These are phyloP conservation scores for Anaeromyces robustus DNA, from an alignment of 192 early-diverging fungal genomes.

Conservation along the genomic window DNA sequence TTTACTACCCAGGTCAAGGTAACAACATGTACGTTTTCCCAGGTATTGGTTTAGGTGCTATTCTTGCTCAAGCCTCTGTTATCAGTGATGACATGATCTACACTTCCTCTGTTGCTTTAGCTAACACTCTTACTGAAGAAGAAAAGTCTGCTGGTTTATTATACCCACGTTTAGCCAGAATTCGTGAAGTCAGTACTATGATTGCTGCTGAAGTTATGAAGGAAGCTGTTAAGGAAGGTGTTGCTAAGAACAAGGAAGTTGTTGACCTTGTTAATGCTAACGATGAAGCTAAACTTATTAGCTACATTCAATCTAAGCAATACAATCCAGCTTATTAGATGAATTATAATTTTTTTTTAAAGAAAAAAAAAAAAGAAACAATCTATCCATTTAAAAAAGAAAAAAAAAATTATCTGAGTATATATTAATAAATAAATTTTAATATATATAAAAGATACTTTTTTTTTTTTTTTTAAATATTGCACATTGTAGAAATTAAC, in stretches of 20 bases:
- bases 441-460: no score
- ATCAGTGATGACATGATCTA: slow-evolving; percentile 77
- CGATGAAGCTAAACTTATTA: not conserved
- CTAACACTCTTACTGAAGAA: slow-evolving; percentile 49
- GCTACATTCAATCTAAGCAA: not conserved
- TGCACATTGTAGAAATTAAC: no score
- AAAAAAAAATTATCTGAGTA: no score
- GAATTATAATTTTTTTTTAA: not conserved
- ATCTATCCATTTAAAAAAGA: no score
- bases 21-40: slow-evolving; percentile 31
- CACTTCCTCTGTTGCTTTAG: slow-evolving; percentile 58
- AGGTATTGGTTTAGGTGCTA: slow-evolving; percentile 76
- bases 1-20: slow-evolving; percentile 14
- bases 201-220: slow-evolving; percentile 66
- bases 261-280: not conserved
- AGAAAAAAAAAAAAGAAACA: no score
- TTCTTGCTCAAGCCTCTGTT: slow-evolving; percentile 44
- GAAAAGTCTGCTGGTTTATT: slow-evolving; percentile 56
- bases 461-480: no score
- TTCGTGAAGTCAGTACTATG: slow-evolving; percentile 67
- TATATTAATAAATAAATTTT: no score
- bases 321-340: not conserved
- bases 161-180: slow-evolving; percentile 72
- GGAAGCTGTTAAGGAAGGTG: slow-evolving; percentile 17
- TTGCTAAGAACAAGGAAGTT: not conserved